Evolutionary conservation across 192 early-diverging fungal genomes (phyloP).

Genomic region (Podila clonocystis): DNA sequence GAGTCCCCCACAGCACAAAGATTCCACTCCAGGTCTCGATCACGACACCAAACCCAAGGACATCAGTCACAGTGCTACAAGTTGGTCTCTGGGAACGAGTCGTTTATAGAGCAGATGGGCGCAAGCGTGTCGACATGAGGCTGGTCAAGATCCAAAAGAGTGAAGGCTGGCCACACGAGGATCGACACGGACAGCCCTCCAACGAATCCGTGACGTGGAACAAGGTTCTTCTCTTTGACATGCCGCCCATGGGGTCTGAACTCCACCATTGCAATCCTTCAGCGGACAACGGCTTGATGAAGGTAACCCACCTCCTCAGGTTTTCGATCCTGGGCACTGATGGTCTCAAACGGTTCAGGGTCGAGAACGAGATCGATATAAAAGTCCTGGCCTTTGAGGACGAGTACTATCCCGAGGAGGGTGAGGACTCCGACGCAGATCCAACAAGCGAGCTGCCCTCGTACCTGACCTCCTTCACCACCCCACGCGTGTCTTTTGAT

Average conservation of each 20-base stretch:
- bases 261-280: constrained; percentile 44
- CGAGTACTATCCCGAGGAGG: constrained; percentile 9
- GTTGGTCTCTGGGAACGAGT: constrained; percentile 46
- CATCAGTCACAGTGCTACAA: constrained; percentile 29
- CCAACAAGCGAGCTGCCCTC: constrained; percentile 17
- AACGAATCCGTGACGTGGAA: constrained; percentile 43
- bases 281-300: constrained; percentile 43
- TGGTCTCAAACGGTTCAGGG: constrained; percentile 16
- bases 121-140: constrained; percentile 43
- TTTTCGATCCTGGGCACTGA: constrained; percentile 42
- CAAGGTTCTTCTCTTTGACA: constrained; percentile 47
- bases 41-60: constrained; percentile 18
- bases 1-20: constrained; percentile 43
- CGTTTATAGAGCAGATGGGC: constrained; percentile 41
- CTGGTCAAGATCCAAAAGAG: constrained; percentile 51
- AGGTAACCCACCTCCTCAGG: constrained; percentile 30
- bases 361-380: constrained; percentile 43
- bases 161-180: constrained; percentile 30
- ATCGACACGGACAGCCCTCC: constrained; percentile 6
- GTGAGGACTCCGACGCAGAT: neutral
- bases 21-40: constrained; percentile 44
- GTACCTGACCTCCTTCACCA: constrained; percentile 43
- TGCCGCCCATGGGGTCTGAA: constrained; percentile 44
- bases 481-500: constrained; percentile 42
- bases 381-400: constrained; percentile 48